These are phyloP conservation scores for Chrysoporthe cubensis DNA, from an alignment of 2,329 filamentous ascomycete genomes.

Conservation along the genomic window DNA sequence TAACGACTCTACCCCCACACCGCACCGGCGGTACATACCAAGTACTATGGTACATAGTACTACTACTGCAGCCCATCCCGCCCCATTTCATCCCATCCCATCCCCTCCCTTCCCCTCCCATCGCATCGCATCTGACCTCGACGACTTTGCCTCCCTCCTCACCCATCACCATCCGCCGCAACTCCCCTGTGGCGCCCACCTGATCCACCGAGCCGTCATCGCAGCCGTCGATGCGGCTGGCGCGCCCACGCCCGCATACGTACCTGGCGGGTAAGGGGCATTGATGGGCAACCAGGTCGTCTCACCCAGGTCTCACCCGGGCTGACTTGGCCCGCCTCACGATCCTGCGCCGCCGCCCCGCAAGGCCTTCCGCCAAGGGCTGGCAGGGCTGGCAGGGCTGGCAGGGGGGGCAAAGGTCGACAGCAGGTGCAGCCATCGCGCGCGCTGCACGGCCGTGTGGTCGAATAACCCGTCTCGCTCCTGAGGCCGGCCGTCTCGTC, in stretches of 20 bases:
- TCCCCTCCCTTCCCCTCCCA: neutral
- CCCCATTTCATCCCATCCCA: neutral
- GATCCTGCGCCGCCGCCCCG: too few species aligned
- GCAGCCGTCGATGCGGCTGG: neutral
- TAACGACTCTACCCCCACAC: too few species aligned
- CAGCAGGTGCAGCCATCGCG: neutral
- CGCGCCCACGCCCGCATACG: neutral
- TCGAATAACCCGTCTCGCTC: neutral
- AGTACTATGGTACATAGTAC: neutral
- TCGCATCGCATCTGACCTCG: neutral
- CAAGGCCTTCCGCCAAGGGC: neutral
- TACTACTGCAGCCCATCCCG: neutral
- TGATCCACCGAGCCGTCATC: neutral
- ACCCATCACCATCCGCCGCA: neutral
- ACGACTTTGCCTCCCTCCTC: neutral
- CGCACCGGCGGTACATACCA: too few species aligned
- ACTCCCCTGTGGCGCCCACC: neutral
- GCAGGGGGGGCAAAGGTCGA: neutral
- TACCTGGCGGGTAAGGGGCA: neutral
- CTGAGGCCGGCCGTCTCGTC: neutral
- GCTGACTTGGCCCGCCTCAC: neutral
- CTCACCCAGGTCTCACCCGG: neutral
- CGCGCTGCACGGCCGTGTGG: neutral
- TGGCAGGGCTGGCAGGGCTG: neutral
- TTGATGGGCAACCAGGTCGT: slow-evolving; percentile 1